phyloP scores from a whole-genome alignment of 257 asterid species.

The Ehretia macrophylla region DNA sequence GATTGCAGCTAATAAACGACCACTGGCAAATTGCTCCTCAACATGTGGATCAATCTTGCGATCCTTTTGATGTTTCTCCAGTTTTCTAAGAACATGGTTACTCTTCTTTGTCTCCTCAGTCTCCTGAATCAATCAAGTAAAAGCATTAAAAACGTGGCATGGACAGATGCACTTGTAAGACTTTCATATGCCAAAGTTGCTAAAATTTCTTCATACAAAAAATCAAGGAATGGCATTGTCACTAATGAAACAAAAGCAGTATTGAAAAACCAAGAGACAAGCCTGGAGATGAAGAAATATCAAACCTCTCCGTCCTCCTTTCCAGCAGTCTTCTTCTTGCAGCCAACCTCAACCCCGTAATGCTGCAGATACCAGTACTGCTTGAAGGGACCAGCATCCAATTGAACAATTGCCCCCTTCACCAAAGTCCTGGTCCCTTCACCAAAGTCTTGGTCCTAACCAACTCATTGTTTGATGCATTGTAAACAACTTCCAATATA shows the following conservation, averaged over 20 bases:
- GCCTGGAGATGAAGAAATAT: background rate
- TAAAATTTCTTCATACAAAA: background rate
- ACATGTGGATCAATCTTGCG: constrained; percentile 45
- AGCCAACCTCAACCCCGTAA: background rate
- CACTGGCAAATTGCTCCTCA: constrained; percentile 54
- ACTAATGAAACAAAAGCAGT: background rate
- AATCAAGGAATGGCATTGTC: background rate
- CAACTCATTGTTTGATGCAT: no score
- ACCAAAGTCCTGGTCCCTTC: background rate
- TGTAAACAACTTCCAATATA: no score
- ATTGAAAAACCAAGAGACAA: no score
- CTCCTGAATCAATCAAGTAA: constrained; percentile 26
- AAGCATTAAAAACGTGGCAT: background rate
- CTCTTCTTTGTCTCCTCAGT: constrained; percentile 43
- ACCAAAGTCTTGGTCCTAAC: no score
- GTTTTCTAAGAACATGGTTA: no score
- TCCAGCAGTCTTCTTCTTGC: background rate
- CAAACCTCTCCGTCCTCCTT: background rate
- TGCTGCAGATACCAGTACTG: background rate
- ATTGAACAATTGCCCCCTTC: background rate
- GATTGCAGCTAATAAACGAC: constrained; percentile 48
- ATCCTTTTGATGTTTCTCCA: constrained; percentile 39
- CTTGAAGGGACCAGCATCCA: background rate
- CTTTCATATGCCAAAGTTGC: background rate
- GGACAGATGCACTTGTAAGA: background rate